Percentiles rank a stretch among this genome's conserved stretches.
These are phyloP conservation scores for Yamadazyma blattariae DNA, from an alignment of 1,139 yeast genomes.

Conservation along the genomic window DNA sequence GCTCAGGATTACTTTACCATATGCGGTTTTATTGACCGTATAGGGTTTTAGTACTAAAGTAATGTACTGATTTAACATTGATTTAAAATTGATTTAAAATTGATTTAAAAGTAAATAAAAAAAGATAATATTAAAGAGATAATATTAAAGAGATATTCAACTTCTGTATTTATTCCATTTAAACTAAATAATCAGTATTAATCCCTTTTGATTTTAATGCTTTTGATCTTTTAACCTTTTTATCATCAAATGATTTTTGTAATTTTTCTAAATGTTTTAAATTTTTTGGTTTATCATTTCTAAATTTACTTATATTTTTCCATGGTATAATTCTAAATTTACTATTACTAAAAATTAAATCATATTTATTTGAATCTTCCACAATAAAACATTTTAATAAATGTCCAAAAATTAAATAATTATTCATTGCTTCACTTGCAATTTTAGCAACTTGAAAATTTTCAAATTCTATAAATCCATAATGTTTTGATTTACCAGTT, in stretches of 20 bases:
- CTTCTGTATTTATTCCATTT: too few relatives aligned
- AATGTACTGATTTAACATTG: too few relatives aligned
- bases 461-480: conserved; percentile 79
- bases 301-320: conserved; percentile 51
- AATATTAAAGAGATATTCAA: too few relatives aligned
- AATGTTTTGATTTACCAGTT: conserved; percentile 91
- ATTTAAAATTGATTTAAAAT: too few relatives aligned
- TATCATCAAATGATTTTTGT: conserved; percentile 42
- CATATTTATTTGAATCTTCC: conserved; percentile 47
- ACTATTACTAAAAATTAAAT: conserved; percentile 54
- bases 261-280: conserved; percentile 58
- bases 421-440: conserved; percentile 95
- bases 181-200: conserved; percentile 30
- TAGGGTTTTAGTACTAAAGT: too few relatives aligned
- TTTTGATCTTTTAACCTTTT: conserved; percentile 42
- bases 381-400: conserved; percentile 63
- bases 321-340: conserved; percentile 64
- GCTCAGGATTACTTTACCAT: too few relatives aligned
- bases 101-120: too few relatives aligned
- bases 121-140: too few relatives aligned
- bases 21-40: too few relatives aligned
- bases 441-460: conserved; percentile 73
- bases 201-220: conserved; percentile 56
- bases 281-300: conserved; percentile 56
- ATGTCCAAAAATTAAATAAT: conserved; percentile 86